phyloP scores from a whole-genome alignment of 176 grass and related monocot genomes.

The Phragmites australis region DNA sequence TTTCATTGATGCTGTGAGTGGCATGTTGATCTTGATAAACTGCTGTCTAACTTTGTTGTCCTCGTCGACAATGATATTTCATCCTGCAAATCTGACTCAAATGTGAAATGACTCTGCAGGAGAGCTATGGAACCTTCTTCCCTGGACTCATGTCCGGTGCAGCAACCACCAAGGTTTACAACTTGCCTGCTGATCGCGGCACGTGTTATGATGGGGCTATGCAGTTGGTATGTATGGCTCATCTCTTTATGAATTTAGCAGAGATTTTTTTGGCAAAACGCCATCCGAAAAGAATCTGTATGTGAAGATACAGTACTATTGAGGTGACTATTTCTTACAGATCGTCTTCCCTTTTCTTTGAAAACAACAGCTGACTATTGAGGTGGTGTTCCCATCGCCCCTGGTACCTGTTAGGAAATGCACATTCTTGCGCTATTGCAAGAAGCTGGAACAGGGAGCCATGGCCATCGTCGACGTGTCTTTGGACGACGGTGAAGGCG shows the following conservation, averaged over 20 bases:
- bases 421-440: constrained; percentile 61
- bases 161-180: constrained; percentile 31
- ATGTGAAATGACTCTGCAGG: constrained; percentile 43
- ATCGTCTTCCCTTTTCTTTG: constrained; percentile 13
- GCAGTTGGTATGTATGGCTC: constrained; percentile 53
- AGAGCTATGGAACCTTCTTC: constrained; percentile 47
- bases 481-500: constrained; percentile 20
- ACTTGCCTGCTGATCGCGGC: not conserved
- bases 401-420: constrained; percentile 52
- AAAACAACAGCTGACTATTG: constrained; percentile 44
- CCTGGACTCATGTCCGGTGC: constrained; percentile 42
- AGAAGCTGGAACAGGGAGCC: constrained; percentile 29
- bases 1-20: constrained; percentile 62
- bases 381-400: constrained; percentile 51
- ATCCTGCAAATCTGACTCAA: constrained; percentile 12
- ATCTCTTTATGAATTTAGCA: not conserved
- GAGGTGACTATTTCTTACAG: not conserved
- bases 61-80: not conserved
- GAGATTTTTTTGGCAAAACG: not conserved
- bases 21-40: not conserved
- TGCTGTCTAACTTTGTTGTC: not conserved
- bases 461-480: constrained; percentile 57
- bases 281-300: not conserved
- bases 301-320: not conserved
- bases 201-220: constrained; percentile 46